Percentiles rank a stretch among this genome's conserved stretches.
phyloP scores from a whole-genome alignment of 2,329 filamentous ascomycete species.

The Botryosphaeria dothidea region DNA sequence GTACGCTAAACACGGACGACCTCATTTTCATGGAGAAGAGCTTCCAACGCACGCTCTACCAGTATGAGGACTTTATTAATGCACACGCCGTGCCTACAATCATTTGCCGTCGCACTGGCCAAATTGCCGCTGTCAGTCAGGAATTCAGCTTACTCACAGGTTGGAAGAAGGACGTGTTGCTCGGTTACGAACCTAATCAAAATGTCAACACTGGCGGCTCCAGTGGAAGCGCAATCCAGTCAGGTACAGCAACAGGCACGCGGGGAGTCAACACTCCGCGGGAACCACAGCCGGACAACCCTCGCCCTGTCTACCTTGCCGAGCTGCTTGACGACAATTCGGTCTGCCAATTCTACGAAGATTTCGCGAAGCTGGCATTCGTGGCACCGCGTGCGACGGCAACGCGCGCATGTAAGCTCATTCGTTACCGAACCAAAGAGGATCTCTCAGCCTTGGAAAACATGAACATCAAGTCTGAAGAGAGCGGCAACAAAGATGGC shows the following conservation, averaged over 20 bases:
- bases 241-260: conserved; percentile 42
- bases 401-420: conserved; percentile 77
- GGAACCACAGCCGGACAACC: conserved; percentile 31
- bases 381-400: conserved; percentile 86
- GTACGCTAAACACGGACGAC: conserved; percentile 84
- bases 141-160: conserved; percentile 96
- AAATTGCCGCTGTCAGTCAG: conserved; percentile 93
- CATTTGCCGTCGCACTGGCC: conserved; percentile 87
- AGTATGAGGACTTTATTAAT: conserved; percentile 89
- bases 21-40: conserved; percentile 97
- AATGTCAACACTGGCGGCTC: conserved; percentile 76
- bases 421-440: conserved; percentile 72
- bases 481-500: conserved; percentile 14
- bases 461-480: conserved; percentile 20
- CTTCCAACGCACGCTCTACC: conserved; percentile 87
- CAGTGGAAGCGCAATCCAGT: conserved; percentile 35
- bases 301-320: conserved; percentile 83
- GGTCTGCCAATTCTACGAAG: conserved; percentile 92
- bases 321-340: conserved; percentile 92
- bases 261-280: conserved; percentile 51
- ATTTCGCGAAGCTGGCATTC: conserved; percentile 90
- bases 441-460: conserved; percentile 35
- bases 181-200: conserved; percentile 83
- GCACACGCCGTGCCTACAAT: conserved; percentile 88
- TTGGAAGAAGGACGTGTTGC: conserved; percentile 85